Evolutionary conservation across 1,284 basidiomycete genomes (phyloP).

Genomic region (Rugosomyces carneus): DNA sequence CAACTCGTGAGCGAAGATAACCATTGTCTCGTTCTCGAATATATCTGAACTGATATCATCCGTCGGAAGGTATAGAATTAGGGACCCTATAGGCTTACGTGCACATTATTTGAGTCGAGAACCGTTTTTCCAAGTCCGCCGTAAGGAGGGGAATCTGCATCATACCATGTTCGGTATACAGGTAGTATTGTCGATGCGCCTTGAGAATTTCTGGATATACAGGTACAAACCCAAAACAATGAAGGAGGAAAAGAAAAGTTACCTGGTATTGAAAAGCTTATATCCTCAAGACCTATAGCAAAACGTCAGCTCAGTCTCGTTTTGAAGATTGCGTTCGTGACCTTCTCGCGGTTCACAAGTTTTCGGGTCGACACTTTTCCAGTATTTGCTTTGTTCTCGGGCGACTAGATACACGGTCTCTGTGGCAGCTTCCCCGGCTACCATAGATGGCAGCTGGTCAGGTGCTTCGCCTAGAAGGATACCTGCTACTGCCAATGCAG

Average conservation of each 20-base stretch:
- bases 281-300: conserved; percentile 46
- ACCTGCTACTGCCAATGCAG: conserved; percentile 81
- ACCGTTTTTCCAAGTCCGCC: conserved; percentile 58
- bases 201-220: conserved; percentile 68
- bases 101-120: conserved; percentile 78
- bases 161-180: conserved; percentile 71
- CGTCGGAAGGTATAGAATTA: conserved; percentile 5
- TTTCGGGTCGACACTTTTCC: conserved; percentile 81
- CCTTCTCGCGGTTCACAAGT: conserved; percentile 75
- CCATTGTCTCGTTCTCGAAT: conserved; percentile 62
- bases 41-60: conserved; percentile 47
- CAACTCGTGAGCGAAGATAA: conserved; percentile 92
- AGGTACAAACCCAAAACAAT: not conserved
- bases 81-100: conserved; percentile 49
- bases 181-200: conserved; percentile 73
- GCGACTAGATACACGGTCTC: conserved; percentile 87
- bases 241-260: conserved; percentile 6
- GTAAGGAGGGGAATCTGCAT: conserved; percentile 75
- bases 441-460: conserved; percentile 61
- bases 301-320: conserved; percentile 3
- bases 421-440: conserved; percentile 73
- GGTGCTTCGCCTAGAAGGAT: conserved; percentile 85
- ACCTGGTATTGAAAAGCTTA: conserved; percentile 65
- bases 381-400: conserved; percentile 82
- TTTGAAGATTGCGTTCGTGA: conserved; percentile 17